Base-by-base conservation (phyloP, 2,329 filamentous ascomycete genomes). In the Cephalotrichum gorgonifer region DNA sequence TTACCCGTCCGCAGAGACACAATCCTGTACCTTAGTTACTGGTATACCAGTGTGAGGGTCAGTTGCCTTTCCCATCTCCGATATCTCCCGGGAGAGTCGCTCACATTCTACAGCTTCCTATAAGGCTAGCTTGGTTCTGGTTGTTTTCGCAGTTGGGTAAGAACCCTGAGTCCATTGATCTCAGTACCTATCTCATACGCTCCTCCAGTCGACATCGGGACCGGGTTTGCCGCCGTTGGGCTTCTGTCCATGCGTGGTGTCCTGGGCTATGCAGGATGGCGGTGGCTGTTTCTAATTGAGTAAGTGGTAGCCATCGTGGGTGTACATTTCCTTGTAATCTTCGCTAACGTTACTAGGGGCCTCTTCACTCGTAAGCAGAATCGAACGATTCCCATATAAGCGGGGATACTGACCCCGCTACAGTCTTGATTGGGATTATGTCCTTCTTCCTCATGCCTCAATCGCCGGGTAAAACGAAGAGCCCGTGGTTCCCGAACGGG, bases 71-170 rank as follows among this genome's bases (percentile, higher is more conserved):
- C 7, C 23, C 8, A 33, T 30, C 7, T 7, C 4, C 30, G 17
- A 7, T 33, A 23, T 17, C 22, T 43, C 15, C n/a, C 22, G 14
- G 39, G 25, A 11, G 8, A 8, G 8, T 46, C 14, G 31, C 52
- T 57, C 6, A 58, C 44, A n/a, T 25, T 47, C 20, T 3, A 2
- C 17, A 86, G 61, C 69, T 87, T 2, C 81, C 83, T 0, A 72
- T 76, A 33, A 73, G 84, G 0, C 66, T 87, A 23, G 78, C 76
- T 47, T 85, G 74, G 65, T 86, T 86, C 62, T 87, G 83, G 84
- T 75, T 75, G 55, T 61, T 58, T 53, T 60, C 57, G 4, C 59
- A 61, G 47, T 33, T 62, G 48, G 56, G 60, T 60, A 15, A 53
- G 54, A 39, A 25, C 11, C 20, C 22, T 11, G 4, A 26, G 23